Evolutionary conservation across 768 basidiomycete species (phyloP).

Genomic region (Daedalea quercina): DNA sequence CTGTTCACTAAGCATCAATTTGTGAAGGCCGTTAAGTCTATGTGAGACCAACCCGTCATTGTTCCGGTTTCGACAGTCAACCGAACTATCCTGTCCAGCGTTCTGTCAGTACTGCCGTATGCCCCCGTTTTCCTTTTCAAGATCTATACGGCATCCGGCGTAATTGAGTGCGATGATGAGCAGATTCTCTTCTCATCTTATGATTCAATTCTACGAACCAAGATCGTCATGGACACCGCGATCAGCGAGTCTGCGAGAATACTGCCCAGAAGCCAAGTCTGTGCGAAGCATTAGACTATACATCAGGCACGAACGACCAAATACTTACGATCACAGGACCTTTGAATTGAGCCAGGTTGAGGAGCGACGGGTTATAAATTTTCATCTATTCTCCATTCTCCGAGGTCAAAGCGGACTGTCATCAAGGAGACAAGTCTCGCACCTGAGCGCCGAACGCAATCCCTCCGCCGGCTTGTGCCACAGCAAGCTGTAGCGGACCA

Average conservation of each 20-base stretch:
- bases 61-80: slow-evolving; percentile 5
- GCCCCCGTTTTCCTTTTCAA: not conserved
- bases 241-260: slow-evolving; percentile 6
- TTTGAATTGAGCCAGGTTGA: not conserved
- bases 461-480: not conserved
- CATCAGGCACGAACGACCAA: not conserved
- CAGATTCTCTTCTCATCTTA: not conserved
- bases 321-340: not conserved
- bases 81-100: not conserved
- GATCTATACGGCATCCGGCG: not conserved
- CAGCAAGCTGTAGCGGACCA: not conserved
- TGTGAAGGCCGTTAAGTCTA: not conserved
- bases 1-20: not conserved
- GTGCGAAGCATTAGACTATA: not conserved
- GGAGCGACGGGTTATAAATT: not conserved
- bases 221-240: slow-evolving; percentile 3
- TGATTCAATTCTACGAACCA: not conserved
- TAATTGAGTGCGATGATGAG: not conserved
- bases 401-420: not conserved
- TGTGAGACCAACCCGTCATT: slow-evolving; percentile 1
- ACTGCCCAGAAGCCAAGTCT: slow-evolving; percentile 1
- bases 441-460: slow-evolving; percentile 2
- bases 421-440: not conserved
- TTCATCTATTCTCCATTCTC: not conserved
- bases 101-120: not conserved